A percentile compares a stretch with the other conserved stretches of the same genome.
phyloP scores from a whole-genome alignment of 2,329 filamentous ascomycete genomes.

The Amauroascus niger region DNA sequence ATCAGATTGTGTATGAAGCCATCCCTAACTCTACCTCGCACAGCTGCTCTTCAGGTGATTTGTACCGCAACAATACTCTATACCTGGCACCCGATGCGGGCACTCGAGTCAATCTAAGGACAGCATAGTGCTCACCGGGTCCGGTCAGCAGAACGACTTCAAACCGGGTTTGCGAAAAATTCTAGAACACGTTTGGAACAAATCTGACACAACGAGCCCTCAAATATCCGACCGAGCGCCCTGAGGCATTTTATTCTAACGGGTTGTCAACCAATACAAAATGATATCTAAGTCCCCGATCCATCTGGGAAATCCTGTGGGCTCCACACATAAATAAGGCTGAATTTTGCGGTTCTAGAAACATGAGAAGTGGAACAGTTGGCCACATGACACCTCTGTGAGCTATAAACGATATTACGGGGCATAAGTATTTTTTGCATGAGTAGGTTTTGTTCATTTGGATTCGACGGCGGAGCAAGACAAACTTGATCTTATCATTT shows the following conservation, averaged over 20 bases:
- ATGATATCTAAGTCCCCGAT: background rate
- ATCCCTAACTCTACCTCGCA: too few species aligned
- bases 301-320: background rate
- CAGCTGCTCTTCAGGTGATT: too few species aligned
- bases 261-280: too few species aligned
- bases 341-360: background rate
- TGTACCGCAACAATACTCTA: too few species aligned
- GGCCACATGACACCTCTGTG: background rate
- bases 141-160: background rate
- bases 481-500: background rate
- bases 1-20: too few species aligned
- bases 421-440: too few species aligned
- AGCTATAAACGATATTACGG: too few species aligned
- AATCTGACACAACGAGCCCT: too few species aligned
- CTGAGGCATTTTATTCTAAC: background rate
- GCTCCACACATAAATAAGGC: slow-evolving; percentile 2
- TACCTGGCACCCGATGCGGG: too few species aligned
- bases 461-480: background rate
- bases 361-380: background rate
- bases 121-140: background rate
- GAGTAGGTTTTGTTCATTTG: background rate
- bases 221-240: too few species aligned
- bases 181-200: background rate
- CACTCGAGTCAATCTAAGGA: background rate
- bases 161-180: background rate